Evolutionary conservation across 495 filamentous ascomycete genomes (phyloP).

Genomic region (Friedmanniomyces endolithicus): DNA sequence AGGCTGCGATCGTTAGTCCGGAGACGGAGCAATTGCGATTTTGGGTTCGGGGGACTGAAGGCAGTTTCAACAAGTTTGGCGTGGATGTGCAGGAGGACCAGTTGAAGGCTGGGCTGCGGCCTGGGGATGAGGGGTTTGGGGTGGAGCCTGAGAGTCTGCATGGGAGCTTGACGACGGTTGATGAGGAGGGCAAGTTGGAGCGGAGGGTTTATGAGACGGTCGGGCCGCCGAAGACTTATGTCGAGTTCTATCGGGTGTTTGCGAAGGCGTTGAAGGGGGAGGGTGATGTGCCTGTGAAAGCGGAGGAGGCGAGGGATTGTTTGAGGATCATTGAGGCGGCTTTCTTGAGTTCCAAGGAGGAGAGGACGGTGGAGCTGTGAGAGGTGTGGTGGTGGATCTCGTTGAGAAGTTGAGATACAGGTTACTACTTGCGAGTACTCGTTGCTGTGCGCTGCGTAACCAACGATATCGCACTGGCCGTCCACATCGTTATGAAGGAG

Average conservation of each 20-base stretch:
- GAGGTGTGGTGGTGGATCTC: not conserved
- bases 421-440: too few species aligned
- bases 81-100: slow-evolving; percentile 77
- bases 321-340: slow-evolving; percentile 64
- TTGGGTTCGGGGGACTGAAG: slow-evolving; percentile 70
- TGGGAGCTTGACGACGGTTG: slow-evolving; percentile 36
- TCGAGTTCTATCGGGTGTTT: slow-evolving; percentile 58
- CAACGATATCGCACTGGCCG: too few species aligned
- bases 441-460: too few species aligned
- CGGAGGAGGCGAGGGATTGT: slow-evolving; percentile 56
- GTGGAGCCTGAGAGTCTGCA: slow-evolving; percentile 46
- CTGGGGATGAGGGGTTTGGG: slow-evolving; percentile 54
- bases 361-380: slow-evolving; percentile 47
- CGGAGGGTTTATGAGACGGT: slow-evolving; percentile 43
- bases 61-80: slow-evolving; percentile 67
- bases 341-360: slow-evolving; percentile 51
- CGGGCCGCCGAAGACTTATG: slow-evolving; percentile 53
- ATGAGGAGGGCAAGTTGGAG: slow-evolving; percentile 29
- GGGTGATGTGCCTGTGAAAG: slow-evolving; percentile 57
- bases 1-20: slow-evolving; percentile 56
- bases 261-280: slow-evolving; percentile 48
- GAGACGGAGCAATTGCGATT: slow-evolving; percentile 63
- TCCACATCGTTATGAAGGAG: too few species aligned
- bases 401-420: too few species aligned
- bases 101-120: slow-evolving; percentile 54